phyloP scores from a whole-genome alignment of 192 early-diverging fungal species.

The Podila epicladia region DNA sequence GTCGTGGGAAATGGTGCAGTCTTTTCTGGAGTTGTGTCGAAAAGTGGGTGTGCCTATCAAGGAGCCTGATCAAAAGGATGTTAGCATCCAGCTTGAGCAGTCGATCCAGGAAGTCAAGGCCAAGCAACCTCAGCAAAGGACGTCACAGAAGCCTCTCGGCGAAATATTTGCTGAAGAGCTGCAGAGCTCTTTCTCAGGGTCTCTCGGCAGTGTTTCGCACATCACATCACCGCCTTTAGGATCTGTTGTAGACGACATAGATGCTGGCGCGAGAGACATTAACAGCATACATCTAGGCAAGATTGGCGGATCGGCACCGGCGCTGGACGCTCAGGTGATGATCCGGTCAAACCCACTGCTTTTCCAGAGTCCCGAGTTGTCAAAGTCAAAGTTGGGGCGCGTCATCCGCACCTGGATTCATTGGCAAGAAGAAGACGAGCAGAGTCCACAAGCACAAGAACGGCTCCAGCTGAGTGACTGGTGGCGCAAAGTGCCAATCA shows the following conservation, averaged over 20 bases:
- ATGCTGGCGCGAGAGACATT: not conserved
- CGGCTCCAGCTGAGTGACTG: conserved; percentile 16
- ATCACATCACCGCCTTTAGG: not conserved
- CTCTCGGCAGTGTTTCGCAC: conserved; percentile 7
- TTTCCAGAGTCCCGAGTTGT: conserved; percentile 72
- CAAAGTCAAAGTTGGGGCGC: conserved; percentile 12
- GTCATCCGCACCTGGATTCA: conserved; percentile 40
- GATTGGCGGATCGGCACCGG: conserved; percentile 24
- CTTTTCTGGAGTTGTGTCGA: conserved; percentile 33
- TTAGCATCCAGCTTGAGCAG: conserved; percentile 14
- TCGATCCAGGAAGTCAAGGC: conserved; percentile 11
- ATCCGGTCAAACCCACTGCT: conserved; percentile 76
- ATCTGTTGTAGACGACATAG: not conserved
- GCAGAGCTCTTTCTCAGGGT: conserved; percentile 38
- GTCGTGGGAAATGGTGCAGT: conserved; percentile 47
- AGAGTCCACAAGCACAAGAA: not conserved
- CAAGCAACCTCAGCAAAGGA: not conserved
- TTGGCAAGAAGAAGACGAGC: conserved; percentile 42
- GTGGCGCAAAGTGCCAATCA: conserved; percentile 48
- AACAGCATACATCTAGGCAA: conserved; percentile 18
- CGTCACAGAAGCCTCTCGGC: conserved; percentile 21
- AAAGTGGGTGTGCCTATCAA: conserved; percentile 36
- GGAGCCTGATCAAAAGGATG: conserved; percentile 15
- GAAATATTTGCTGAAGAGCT: conserved; percentile 42
- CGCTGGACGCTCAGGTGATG: conserved; percentile 52